Conservation (phyloP, 257 asterid genomes). For the Solanum gracilifrons region DNA sequence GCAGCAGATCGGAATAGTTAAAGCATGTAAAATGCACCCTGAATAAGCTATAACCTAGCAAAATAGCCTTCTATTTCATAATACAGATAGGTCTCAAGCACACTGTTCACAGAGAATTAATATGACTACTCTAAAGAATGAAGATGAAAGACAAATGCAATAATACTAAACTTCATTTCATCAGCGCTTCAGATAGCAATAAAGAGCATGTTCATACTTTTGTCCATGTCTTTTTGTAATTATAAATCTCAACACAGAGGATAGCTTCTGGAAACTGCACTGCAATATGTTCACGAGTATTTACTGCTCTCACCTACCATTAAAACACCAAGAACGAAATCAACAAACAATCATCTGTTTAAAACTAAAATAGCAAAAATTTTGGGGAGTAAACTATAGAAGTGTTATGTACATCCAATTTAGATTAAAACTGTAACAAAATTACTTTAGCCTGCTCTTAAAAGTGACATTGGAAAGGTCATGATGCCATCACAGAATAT, state of each 20-base stretch:
- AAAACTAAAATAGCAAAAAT: neutral
- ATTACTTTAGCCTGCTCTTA: neutral
- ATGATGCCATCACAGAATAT: neutral
- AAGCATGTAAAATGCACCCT: neutral
- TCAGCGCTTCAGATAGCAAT: neutral
- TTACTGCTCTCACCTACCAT: conserved; percentile 50
- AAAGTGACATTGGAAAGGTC: neutral
- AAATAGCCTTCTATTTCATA: neutral
- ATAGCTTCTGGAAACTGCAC: conserved; percentile 63
- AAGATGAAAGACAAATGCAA: neutral
- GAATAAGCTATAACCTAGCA: neutral
- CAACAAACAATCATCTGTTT: neutral
- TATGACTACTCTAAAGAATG: neutral
- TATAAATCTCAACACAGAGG: conserved; percentile 75
- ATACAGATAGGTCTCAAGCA: neutral
- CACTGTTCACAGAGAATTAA: neutral
- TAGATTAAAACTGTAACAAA: neutral
- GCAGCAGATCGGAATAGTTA: neutral
- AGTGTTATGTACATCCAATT: neutral
- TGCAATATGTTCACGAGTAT: conserved; percentile 26
- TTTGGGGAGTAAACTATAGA: neutral
- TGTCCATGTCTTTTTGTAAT: conserved; percentile 33
- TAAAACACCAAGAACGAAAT: neutral
- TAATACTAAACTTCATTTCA: neutral
- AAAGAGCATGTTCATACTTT: conserved; percentile 34